Base-by-base conservation (phyloP, 2,329 filamentous ascomycete species). In the Sphaceloma murrayae region DNA sequence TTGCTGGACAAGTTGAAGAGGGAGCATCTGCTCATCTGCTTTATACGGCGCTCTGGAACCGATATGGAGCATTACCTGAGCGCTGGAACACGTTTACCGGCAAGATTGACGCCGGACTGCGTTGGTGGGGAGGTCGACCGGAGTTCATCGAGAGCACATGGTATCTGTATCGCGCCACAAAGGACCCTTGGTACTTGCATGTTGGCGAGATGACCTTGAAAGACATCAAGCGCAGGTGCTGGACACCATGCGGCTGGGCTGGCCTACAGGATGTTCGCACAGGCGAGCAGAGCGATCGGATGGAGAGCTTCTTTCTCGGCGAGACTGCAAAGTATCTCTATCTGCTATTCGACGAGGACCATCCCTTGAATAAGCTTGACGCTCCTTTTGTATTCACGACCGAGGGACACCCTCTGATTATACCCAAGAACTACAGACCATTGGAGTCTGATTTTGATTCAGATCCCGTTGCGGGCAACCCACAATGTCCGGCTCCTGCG, bases 241-340 rank as follows among this genome's bases (percentile, higher is more conserved):
- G 85, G 77, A 86, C 87, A 1, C 74, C 77, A 49, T 98, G 91
- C 56, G 91, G 91, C 30, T 96, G 89, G 87, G 85, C 89, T 10
- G 89, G 89, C 1, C 70, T 96, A 30, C 63, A 68, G 21, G 69
- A 73, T 49, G 68, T 73, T 14, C 60, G 63, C 5, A 68, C 59
- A n/a, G 89, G 89, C 3, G 85, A 95, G 63, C 78, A 86, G 62
- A 85, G 77, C 53, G 88, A 98, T 60, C 82, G 91, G 24, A 96
- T 96, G 91, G 91, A 98, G 64, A 96, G 89, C 60, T 98, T 96
- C 70, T 96, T 96, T 57, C 72, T 98, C 1, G 89, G 91, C 10
- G 91, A 98, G 64, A 98, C 91, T 1, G 81, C 86, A 33, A 95
- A 96, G 63, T 98, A 98, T 61, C 70, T 98, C 50, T 96, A 93